phyloP scores from a whole-genome alignment of 257 asterid species.

The Gentiana straminea region DNA sequence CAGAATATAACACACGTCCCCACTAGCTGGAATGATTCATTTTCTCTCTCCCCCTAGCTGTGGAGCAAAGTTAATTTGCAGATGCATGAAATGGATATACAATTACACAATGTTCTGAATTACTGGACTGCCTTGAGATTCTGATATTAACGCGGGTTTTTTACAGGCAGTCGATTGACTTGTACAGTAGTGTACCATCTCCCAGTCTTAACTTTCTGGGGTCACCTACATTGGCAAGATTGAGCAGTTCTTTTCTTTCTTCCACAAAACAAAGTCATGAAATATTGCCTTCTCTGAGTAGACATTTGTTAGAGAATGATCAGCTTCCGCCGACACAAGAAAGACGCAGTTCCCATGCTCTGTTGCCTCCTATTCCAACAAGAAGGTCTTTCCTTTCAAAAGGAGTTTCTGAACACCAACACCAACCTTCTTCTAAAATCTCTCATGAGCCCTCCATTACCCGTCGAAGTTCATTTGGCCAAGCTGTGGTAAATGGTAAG shows the following conservation, averaged over 20 bases:
- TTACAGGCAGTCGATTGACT: constrained; percentile 76
- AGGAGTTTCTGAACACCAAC: constrained; percentile 33
- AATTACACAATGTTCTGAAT: not conserved
- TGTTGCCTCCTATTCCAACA: constrained; percentile 48
- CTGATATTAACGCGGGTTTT: constrained; percentile 1
- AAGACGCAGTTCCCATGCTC: constrained; percentile 44
- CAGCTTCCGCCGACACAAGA: constrained; percentile 28
- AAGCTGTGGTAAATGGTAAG: constrained; percentile 69
- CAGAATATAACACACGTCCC: no score
- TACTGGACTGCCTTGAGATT: not conserved
- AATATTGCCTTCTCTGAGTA: constrained; percentile 50
- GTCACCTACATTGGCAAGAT: constrained; percentile 42
- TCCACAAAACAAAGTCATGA: constrained; percentile 75
- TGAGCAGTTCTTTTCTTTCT: constrained; percentile 64
- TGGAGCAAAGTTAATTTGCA: no score
- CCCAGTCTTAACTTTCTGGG: constrained; percentile 70
- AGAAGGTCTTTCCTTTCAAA: constrained; percentile 35
- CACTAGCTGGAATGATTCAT: no score
- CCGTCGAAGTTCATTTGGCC: constrained; percentile 56
- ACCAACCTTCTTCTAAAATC: constrained; percentile 14
- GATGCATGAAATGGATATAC: no score
- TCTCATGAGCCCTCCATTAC: constrained; percentile 47
- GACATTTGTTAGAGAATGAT: constrained; percentile 46
- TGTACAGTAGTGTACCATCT: constrained; percentile 75
- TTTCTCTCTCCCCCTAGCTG: no score